Evolutionary conservation across 805 yeast genomes (phyloP), one percentile per base, ranked within the genome.

Genomic region (Candida ovalis): DNA sequence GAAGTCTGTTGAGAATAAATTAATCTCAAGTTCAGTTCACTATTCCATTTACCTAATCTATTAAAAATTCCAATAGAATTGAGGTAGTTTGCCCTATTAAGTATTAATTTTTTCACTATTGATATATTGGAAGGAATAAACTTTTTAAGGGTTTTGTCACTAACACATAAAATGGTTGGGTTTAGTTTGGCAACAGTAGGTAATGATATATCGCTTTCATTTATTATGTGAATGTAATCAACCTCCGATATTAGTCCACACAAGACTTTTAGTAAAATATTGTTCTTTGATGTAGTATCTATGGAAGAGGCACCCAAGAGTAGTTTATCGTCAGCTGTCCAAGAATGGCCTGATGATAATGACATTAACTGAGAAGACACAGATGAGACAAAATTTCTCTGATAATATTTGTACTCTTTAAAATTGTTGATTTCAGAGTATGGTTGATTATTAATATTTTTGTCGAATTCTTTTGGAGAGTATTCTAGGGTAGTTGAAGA

Each of bases 61-160:
- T 70, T 70, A 52, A 79, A 75, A 1, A 79, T 71, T 3, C 84
- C 84, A 38, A 72, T 68, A 10, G 82, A 69, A 21, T 81, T 66
- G 32, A 78, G 65, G 22, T 67, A 68, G 37, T 66, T 66, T 2
- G 77, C 66, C 53, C 74, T 67, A 9, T 67, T 58, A n/a, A 40
- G 64, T 47, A 46, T 62, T 53, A 48, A 60, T 51, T 17, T 71
- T 23, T 40, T 47, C 58, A 64, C 54, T 7, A 63, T 2, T 18
- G 56, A 28, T 17, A 57, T 18, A 25, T 52, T 43, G 8, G 52
- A 45, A 8, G 54, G 52, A 24, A 72, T 42, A 7, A 68, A 30
- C 5, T 13, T 35, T 17, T 35, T 4, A 17, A 35, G 38, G 7
- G 22, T 17, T 6, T 50, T 19, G 50, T 72, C 64, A 50, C 54